Evolutionary conservation across 306 rosid genomes (phyloP), one percentile per base, ranked within the genome.

Genomic region (Vigna mungo): DNA sequence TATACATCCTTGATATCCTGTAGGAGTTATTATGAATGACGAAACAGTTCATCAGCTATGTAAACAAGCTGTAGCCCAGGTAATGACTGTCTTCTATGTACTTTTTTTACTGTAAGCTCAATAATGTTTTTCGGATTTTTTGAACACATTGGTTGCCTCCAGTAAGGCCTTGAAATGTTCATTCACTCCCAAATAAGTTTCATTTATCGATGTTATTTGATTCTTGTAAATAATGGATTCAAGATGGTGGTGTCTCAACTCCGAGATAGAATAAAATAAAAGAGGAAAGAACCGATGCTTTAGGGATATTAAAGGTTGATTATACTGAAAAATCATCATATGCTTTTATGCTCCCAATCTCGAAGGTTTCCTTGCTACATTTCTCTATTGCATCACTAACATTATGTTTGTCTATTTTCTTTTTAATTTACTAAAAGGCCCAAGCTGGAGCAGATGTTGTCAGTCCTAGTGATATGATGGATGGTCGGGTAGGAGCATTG

Each of bases 391-490:
- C 64, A 32, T 20, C 27, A 47, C 56, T 67, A 56, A 60, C 56
- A 30, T 11, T 32, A 49, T 78, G 30, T 68, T 71, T 53, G 54
- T 62, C 2, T 71, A 0, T 49, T 54, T 71, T 16, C 27, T 84
- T 51, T 3, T 79, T 74, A 14, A 64, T 74, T 51, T 48, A 68
- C 32, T 39, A 79, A 74, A 75, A 91, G 98, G 98, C 99, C 51
- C 92, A 89, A 71, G 97, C 99, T 80, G 98, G 98, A 87, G 99
- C 97, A 71, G 97, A 95, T 80, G 94, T 95, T 53, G 91, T 95
- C 80, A 92, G 99, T 85, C 99, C 99, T 4, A 92, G 98, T 77
- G 99, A 95, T 84, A 95, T 95, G 99, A 95, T 95, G 98, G 97
- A 95, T 60, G 97, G 98, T 46, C 89, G 97, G 44, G 93, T 92